Evolutionary conservation across 805 yeast genomes (phyloP), one percentile per base, ranked within the genome.

Genomic region (Jamesozyma gamospora): DNA sequence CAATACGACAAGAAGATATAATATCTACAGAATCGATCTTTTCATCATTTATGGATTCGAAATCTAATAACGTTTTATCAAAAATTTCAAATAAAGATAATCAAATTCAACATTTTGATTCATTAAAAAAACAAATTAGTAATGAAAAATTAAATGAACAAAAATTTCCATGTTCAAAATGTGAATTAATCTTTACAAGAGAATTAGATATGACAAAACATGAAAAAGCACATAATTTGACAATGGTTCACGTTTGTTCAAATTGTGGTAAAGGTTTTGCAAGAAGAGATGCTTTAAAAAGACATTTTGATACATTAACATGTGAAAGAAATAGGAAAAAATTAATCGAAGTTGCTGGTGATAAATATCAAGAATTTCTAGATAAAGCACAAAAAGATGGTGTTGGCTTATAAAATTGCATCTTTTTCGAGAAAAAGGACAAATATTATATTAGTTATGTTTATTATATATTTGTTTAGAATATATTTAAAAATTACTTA

Each of bases 181-280:
- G 94, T 57, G 57, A 70, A 2, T 63, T 79, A 62, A 70, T 76
- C 28, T 82, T 82, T 56, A 67, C 81, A 39, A 65, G 92, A 29
- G 72, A 82, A 1, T 71, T 79, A 2, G 90, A 81, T 58, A 66
- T 81, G 48, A 77, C 78, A 54, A 68, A 90, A 41, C 92, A 82
- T 53, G 83, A 78, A 50, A 77, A 82, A 52, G 84, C 80, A 32
- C 94, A 82, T 60, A 60, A 79, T 35, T 53, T 77, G 18, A 74
- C 79, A 2, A 73, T 84, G 8, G 88, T 90, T 1, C 79, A 83
- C 52, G 75, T 81, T 35, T 82, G 94, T 59, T 75, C 79, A 5
- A 62, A 68, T 14, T 82, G 94, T 63, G 85, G 84, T 28, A 82
- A 82, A 53, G 88, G 92, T 0, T 82, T 82, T 67, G 90, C 92